These are phyloP conservation scores for Wickerhamomyces tratensis DNA, from an alignment of 805 yeast species.

Conservation along the genomic window DNA sequence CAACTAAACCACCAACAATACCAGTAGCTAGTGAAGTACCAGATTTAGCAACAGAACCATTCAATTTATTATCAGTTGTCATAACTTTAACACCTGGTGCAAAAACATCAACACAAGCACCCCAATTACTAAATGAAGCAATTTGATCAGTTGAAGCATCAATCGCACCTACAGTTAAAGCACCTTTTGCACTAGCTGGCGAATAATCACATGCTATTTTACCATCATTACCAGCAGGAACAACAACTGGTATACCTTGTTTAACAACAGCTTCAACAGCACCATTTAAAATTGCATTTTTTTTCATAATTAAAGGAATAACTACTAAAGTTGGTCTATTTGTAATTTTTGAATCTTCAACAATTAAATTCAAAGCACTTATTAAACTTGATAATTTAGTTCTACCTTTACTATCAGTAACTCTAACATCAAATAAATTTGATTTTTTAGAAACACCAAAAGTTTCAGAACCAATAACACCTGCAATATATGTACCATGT, in stretches of 20 bases:
- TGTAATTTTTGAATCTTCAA: slow-evolving; percentile 19
- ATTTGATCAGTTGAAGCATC: slow-evolving; percentile 58
- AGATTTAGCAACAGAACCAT: slow-evolving; percentile 22
- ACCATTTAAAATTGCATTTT: slow-evolving; percentile 31
- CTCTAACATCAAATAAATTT: slow-evolving; percentile 32
- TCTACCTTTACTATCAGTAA: slow-evolving; percentile 27
- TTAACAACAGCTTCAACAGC: slow-evolving; percentile 31
- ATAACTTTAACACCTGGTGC: slow-evolving; percentile 38
- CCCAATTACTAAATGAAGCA: slow-evolving; percentile 36
- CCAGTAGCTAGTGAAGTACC: slow-evolving; percentile 46
- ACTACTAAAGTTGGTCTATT: slow-evolving; percentile 28
- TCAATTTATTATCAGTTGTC: slow-evolving; percentile 27
- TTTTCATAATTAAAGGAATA: slow-evolving; percentile 27
- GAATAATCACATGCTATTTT: slow-evolving; percentile 34
- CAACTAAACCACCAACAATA: slow-evolving; percentile 34
- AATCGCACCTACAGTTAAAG: slow-evolving; percentile 81
- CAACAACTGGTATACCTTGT: slow-evolving; percentile 35
- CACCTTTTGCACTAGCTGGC: slow-evolving; percentile 41
- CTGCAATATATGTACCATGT: slow-evolving; percentile 53
- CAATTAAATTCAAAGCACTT: slow-evolving; percentile 21
- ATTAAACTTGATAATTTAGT: slow-evolving; percentile 25
- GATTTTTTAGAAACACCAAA: slow-evolving; percentile 44
- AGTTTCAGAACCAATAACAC: slow-evolving; percentile 38
- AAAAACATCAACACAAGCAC: slow-evolving; percentile 42
- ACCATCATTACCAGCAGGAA: slow-evolving; percentile 41